These are phyloP conservation scores for Apiotrichum akiyoshidainum DNA, from an alignment of 1,284 basidiomycete genomes.

Conservation along the genomic window DNA sequence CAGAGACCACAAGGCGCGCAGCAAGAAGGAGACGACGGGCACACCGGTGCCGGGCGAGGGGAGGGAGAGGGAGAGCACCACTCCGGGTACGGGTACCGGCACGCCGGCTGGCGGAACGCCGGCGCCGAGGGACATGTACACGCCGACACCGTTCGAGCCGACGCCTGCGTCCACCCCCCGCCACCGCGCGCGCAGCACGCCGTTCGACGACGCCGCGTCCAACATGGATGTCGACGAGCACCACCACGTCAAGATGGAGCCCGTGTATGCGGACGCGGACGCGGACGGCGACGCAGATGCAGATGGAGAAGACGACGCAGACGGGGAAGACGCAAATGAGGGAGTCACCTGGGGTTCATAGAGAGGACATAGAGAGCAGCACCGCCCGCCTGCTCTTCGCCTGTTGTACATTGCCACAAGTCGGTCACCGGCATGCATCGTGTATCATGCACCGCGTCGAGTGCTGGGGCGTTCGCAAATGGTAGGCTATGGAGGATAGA, in stretches of 20 bases:
- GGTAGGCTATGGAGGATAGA: no score
- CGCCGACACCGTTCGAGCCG: neutral
- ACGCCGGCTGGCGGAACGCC: neutral
- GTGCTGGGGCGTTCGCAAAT: neutral
- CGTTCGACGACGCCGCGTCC: neutral
- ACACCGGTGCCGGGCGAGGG: neutral
- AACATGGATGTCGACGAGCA: neutral
- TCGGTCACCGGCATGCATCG: neutral
- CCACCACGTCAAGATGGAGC: neutral
- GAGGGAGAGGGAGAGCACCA: neutral
- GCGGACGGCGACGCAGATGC: neutral
- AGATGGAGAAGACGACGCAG: slow-evolving; percentile 1
- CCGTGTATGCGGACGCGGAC: neutral
- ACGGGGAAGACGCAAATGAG: slow-evolving; percentile 1
- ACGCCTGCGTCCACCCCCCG: neutral
- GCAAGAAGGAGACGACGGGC: slow-evolving; percentile 3
- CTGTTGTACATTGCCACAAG: neutral
- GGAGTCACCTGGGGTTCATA: neutral
- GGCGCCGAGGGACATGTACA: neutral
- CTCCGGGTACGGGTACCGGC: neutral
- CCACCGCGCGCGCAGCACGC: neutral
- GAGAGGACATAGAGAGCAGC: neutral
- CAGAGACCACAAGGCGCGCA: neutral
- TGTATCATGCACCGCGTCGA: neutral
- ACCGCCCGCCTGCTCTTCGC: no score